Conservation (phyloP, 2,329 filamentous ascomycete genomes). For the Colletotrichum camelliae region DNA sequence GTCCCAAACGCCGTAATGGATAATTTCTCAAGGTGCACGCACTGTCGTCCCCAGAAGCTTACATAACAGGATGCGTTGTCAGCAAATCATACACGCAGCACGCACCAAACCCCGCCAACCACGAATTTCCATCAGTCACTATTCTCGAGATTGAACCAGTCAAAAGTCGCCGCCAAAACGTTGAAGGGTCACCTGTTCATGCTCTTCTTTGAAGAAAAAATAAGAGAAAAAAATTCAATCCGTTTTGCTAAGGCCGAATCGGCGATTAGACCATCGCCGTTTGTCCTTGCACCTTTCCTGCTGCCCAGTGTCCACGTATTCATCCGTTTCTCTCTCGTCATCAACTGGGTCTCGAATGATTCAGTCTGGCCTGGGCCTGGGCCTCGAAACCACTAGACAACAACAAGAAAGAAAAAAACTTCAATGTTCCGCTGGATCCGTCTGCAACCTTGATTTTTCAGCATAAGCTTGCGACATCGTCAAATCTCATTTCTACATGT, state of each 20-base stretch:
- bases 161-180: background rate
- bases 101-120: background rate
- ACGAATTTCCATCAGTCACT: background rate
- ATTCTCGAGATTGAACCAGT: background rate
- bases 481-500: background rate
- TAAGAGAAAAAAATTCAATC: background rate
- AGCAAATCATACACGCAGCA: background rate
- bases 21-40: background rate
- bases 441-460: background rate
- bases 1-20: background rate
- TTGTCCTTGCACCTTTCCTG: background rate
- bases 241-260: background rate
- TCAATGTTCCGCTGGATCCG: background rate
- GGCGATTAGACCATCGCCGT: background rate
- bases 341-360: background rate
- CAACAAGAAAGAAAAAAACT: background rate
- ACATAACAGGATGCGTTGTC: background rate
- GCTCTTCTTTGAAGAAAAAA: background rate
- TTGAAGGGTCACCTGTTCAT: background rate
- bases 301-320: background rate
- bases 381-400: background rate
- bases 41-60: background rate
- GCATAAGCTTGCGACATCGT: background rate
- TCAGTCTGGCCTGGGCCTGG: background rate
- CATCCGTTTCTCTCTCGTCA: constrained; percentile 2